phyloP scores from a whole-genome alignment of 768 basidiomycete genomes.

The Agrocybe pediades region DNA sequence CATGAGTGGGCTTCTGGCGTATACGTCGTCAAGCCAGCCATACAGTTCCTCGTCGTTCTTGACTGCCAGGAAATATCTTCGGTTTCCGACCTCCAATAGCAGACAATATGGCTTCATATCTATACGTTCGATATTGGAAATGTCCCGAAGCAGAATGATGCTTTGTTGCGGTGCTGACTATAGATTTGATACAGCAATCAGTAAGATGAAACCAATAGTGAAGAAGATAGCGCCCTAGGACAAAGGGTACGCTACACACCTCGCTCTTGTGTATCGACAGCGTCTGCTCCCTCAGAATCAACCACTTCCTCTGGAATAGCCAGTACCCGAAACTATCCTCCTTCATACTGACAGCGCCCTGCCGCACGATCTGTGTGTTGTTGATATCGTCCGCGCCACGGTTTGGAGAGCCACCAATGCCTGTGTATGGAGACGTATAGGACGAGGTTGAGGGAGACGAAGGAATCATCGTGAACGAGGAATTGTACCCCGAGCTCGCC shows the following conservation, averaged over 20 bases:
- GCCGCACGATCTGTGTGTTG: slow-evolving; percentile 56
- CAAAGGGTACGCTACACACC: slow-evolving; percentile 49
- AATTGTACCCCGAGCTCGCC: slow-evolving; percentile 56
- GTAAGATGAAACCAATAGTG: not conserved
- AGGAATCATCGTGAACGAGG: slow-evolving; percentile 56
- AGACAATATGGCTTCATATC: slow-evolving; percentile 96
- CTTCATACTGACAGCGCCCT: slow-evolving; percentile 83
- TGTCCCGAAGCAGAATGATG: slow-evolving; percentile 69
- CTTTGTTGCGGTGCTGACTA: slow-evolving; percentile 60
- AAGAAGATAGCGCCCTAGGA: not conserved
- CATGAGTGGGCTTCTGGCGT: slow-evolving; percentile 88
- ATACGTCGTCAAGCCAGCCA: slow-evolving; percentile 97
- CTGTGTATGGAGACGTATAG: slow-evolving; percentile 69
- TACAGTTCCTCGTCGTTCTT: slow-evolving; percentile 98
- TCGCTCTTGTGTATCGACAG: slow-evolving; percentile 90
- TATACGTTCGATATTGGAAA: slow-evolving; percentile 86
- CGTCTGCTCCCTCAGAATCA: slow-evolving; percentile 79
- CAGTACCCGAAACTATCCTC: slow-evolving; percentile 93
- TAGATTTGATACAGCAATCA: slow-evolving; percentile 5
- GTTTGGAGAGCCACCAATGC: slow-evolving; percentile 81
- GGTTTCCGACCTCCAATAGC: slow-evolving; percentile 82
- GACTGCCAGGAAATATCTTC: slow-evolving; percentile 76
- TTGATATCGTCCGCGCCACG: slow-evolving; percentile 38
- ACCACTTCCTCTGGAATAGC: slow-evolving; percentile 90
- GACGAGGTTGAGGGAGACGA: slow-evolving; percentile 57